Conservation (phyloP, 805 yeast genomes). For the Candida khao-thaluensis region DNA sequence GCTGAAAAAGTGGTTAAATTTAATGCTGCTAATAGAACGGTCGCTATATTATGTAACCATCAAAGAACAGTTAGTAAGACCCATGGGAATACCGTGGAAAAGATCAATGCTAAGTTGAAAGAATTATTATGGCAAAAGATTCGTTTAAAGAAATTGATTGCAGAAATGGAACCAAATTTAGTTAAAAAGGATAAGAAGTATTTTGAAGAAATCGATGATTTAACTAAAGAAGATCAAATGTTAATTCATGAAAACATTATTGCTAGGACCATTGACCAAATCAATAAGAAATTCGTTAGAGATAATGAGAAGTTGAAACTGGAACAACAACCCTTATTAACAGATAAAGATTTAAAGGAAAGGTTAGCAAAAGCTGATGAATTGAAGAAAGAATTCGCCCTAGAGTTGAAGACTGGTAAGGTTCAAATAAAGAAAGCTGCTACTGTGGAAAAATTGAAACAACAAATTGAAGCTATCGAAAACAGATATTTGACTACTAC, state of each 20-base stretch:
- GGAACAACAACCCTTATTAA: slow-evolving; percentile 53
- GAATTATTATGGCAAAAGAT: slow-evolving; percentile 86
- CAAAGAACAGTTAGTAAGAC: slow-evolving; percentile 88
- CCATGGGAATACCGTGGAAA: slow-evolving; percentile 78
- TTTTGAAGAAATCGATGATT: slow-evolving; percentile 66
- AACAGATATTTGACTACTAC: slow-evolving; percentile 65
- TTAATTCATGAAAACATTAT: slow-evolving; percentile 58
- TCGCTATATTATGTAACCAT: slow-evolving; percentile 95
- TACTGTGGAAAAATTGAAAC: slow-evolving; percentile 67
- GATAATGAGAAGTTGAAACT: slow-evolving; percentile 73
- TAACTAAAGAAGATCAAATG: slow-evolving; percentile 63
- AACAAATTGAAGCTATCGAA: slow-evolving; percentile 70
- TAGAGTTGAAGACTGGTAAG: slow-evolving; percentile 59
- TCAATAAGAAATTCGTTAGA: slow-evolving; percentile 61
- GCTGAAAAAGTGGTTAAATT: slow-evolving; percentile 83
- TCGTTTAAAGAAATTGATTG: slow-evolving; percentile 67
- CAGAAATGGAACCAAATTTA: slow-evolving; percentile 58
- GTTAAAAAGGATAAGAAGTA: slow-evolving; percentile 52
- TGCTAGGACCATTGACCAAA: slow-evolving; percentile 65
- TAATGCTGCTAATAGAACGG: slow-evolving; percentile 94
- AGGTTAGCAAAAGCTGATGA: slow-evolving; percentile 57
- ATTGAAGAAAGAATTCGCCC: slow-evolving; percentile 46
- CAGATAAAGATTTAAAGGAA: slow-evolving; percentile 57
- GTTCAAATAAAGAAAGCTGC: slow-evolving; percentile 51
- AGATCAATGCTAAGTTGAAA: slow-evolving; percentile 70